A percentile compares a stretch with the other conserved stretches of the same genome.
These are phyloP conservation scores for Barnettozyma pratensis DNA, from an alignment of 805 yeast genomes.

Conservation along the genomic window DNA sequence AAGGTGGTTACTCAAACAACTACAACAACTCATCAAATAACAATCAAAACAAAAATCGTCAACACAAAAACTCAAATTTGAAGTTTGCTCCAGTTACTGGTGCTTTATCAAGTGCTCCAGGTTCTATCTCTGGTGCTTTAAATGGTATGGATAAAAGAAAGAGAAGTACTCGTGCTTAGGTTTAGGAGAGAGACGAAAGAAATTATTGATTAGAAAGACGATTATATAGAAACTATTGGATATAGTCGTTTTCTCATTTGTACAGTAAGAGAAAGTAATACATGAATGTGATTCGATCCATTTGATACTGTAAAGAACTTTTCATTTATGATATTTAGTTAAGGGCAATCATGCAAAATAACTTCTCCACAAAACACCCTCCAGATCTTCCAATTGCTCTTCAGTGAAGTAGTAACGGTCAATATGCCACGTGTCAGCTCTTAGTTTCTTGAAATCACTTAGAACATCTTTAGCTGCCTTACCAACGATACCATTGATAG, in stretches of 20 bases:
- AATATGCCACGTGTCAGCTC: slow-evolving; percentile 96
- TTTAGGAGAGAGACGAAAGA: too few relatives aligned
- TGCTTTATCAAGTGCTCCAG: slow-evolving; percentile 30
- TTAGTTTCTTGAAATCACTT: slow-evolving; percentile 80
- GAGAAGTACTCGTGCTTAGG: slow-evolving; percentile 16
- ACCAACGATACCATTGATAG: slow-evolving; percentile 75
- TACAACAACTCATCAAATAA: slow-evolving; percentile 14
- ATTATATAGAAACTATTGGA: too few relatives aligned
- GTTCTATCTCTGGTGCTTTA: slow-evolving; percentile 31
- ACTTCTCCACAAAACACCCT: slow-evolving; percentile 91
- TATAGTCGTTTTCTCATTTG: neutral
- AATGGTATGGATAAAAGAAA: slow-evolving; percentile 32
- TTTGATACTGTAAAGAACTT: too few relatives aligned
- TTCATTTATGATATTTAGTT: too few relatives aligned
- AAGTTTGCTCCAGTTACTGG: slow-evolving; percentile 30
- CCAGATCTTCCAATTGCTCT: slow-evolving; percentile 82
- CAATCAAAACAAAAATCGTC: slow-evolving; percentile 22
- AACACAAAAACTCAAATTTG: slow-evolving; percentile 25
- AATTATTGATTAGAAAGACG: too few relatives aligned
- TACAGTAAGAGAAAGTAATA: neutral
- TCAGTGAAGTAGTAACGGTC: slow-evolving; percentile 71
- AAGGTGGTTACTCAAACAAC: slow-evolving; percentile 20
- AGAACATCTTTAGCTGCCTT: slow-evolving; percentile 76
- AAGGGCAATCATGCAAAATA: slow-evolving; percentile 59
- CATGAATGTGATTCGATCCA: too few relatives aligned